phyloP scores from a whole-genome alignment of 2,329 filamentous ascomycete species.

The Aspergillus sp. region DNA sequence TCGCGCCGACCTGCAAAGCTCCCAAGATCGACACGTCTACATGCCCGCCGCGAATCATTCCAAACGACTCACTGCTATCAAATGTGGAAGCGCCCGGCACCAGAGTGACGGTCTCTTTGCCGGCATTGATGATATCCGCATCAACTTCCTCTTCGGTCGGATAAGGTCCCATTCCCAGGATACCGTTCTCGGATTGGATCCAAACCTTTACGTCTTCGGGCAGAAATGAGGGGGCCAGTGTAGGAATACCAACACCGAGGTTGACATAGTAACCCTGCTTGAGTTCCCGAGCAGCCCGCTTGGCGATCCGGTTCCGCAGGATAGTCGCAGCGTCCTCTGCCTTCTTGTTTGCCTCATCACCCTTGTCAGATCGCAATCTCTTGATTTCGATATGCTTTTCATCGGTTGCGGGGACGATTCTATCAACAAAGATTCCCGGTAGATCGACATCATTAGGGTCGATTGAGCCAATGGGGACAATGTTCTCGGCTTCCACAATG shows the following conservation, averaged over 20 bases:
- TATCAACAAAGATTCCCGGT: constrained; percentile 79
- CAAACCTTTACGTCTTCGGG: constrained; percentile 70
- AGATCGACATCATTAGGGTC: constrained; percentile 74
- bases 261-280: constrained; percentile 56
- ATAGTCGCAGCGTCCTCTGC: constrained; percentile 35
- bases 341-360: constrained; percentile 41
- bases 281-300: constrained; percentile 76
- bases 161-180: constrained; percentile 75
- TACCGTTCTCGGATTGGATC: constrained; percentile 84
- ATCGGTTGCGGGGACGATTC: constrained; percentile 73
- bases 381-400: constrained; percentile 72
- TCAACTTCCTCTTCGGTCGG: constrained; percentile 72
- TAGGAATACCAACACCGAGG: constrained; percentile 64
- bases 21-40: constrained; percentile 83
- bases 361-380: constrained; percentile 54
- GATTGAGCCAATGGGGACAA: constrained; percentile 73
- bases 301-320: constrained; percentile 65
- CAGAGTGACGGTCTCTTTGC: constrained; percentile 83
- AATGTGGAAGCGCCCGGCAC: constrained; percentile 75
- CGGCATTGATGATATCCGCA: constrained; percentile 79
- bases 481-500: constrained; percentile 83
- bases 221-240: constrained; percentile 76
- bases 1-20: constrained; percentile 75
- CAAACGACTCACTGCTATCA: constrained; percentile 78
- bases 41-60: constrained; percentile 83